These are phyloP conservation scores for Proliferodiscus dingleyae DNA, from an alignment of 2,329 filamentous ascomycete genomes.

Conservation along the genomic window DNA sequence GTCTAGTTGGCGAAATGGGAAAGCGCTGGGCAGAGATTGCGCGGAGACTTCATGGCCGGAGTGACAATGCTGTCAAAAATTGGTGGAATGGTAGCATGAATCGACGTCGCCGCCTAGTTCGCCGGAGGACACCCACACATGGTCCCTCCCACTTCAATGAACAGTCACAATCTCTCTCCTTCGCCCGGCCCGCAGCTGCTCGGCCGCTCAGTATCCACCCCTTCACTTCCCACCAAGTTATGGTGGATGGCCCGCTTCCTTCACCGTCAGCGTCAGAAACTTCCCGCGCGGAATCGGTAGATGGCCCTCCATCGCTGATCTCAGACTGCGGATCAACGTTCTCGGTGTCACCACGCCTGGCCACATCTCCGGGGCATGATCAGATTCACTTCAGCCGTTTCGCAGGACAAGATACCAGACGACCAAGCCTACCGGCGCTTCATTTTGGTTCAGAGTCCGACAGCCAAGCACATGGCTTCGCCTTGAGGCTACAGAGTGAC, in stretches of 20 bases:
- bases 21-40: slow-evolving; percentile 94
- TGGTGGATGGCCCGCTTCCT: slow-evolving; percentile 52
- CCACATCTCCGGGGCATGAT: slow-evolving; percentile 28
- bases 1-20: slow-evolving; percentile 70
- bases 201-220: slow-evolving; percentile 19
- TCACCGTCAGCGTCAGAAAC: slow-evolving; percentile 61
- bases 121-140: slow-evolving; percentile 25
- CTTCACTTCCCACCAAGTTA: slow-evolving; percentile 32
- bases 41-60: slow-evolving; percentile 72
- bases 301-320: slow-evolving; percentile 62
- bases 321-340: slow-evolving; percentile 64
- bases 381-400: slow-evolving; percentile 27
- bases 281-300: slow-evolving; percentile 51
- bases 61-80: slow-evolving; percentile 95
- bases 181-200: slow-evolving; percentile 19
- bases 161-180: slow-evolving; percentile 30
- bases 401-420: slow-evolving; percentile 16
- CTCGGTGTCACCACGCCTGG: slow-evolving; percentile 49
- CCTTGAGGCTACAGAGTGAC: slow-evolving; percentile 21
- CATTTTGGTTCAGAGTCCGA: slow-evolving; percentile 26
- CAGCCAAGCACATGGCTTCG: slow-evolving; percentile 16
- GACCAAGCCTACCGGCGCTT: slow-evolving; percentile 28
- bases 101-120: slow-evolving; percentile 48
- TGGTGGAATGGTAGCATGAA: slow-evolving; percentile 97
- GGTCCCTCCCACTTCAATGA: slow-evolving; percentile 27